Percentiles rank a stretch among this genome's conserved stretches.
Evolutionary conservation across 441 rosid species (phyloP).

Genomic region (Adansonia madagascariensis): DNA sequence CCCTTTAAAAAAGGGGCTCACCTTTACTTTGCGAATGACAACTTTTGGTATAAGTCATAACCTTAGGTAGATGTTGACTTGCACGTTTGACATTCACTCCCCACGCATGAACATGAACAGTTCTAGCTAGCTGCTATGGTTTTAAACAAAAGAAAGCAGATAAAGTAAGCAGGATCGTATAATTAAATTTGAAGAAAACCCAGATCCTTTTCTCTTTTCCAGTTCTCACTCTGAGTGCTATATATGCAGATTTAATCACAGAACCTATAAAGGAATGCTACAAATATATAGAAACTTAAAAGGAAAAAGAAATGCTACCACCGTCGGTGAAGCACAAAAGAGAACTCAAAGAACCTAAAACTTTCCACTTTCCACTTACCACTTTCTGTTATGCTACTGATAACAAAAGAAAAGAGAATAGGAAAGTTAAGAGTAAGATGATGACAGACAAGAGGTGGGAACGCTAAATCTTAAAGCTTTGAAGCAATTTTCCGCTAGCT

Average conservation of each 20-base stretch:
- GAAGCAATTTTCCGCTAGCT: too few relatives aligned
- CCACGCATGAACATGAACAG: conserved; percentile 33
- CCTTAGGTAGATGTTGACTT: conserved; percentile 40
- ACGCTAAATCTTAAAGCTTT: too few relatives aligned
- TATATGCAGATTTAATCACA: background rate
- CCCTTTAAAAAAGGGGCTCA: conserved; percentile 36
- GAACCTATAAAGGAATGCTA: background rate
- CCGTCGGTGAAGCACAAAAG: too few relatives aligned
- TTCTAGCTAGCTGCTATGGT: background rate
- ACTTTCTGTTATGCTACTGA: too few relatives aligned
- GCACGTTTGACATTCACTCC: conserved; percentile 25
- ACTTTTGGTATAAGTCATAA: conserved; percentile 20
- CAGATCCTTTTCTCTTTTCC: conserved; percentile 19
- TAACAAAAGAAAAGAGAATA: too few relatives aligned
- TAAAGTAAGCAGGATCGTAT: background rate
- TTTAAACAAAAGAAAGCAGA: background rate
- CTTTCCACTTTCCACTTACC: too few relatives aligned
- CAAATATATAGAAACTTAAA: background rate
- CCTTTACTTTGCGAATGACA: conserved; percentile 32
- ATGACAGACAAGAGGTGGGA: too few relatives aligned
- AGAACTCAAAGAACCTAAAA: too few relatives aligned
- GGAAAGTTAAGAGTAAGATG: too few relatives aligned
- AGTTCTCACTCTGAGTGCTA: background rate
- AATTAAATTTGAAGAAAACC: background rate
- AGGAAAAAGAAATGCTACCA: background rate